Evolutionary conservation across 1,284 basidiomycete species (phyloP).

Genomic region (Marasmius tenuissimus): DNA sequence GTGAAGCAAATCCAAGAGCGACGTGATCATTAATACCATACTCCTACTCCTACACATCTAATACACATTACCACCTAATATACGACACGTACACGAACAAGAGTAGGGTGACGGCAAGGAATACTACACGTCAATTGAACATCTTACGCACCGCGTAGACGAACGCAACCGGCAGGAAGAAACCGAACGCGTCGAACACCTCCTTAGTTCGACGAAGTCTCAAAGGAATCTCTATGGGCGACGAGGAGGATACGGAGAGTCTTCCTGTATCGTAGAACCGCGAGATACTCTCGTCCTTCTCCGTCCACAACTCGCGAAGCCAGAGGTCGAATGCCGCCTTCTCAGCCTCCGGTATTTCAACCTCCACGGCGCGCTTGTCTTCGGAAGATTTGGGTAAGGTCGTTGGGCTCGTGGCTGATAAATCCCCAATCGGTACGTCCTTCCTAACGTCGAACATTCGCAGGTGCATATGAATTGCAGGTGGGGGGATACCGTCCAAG

Average conservation of each 20-base stretch:
- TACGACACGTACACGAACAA: slow-evolving; percentile 7
- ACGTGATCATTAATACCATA: slow-evolving; percentile 30
- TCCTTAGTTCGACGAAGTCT: slow-evolving; percentile 52
- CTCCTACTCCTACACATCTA: slow-evolving; percentile 16
- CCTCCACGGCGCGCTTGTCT: slow-evolving; percentile 38
- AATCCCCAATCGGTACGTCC: slow-evolving; percentile 67
- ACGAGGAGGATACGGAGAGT: slow-evolving; percentile 26
- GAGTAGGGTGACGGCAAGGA: slow-evolving; percentile 16
- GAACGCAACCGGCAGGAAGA: slow-evolving; percentile 60
- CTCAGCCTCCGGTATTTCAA: slow-evolving; percentile 69
- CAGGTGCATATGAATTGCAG: slow-evolving; percentile 84
- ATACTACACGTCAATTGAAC: slow-evolving; percentile 12
- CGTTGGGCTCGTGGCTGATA: slow-evolving; percentile 37
- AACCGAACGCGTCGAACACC: slow-evolving; percentile 65
- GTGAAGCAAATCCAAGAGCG: slow-evolving; percentile 79
- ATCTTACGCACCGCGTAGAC: slow-evolving; percentile 54
- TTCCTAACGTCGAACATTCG: slow-evolving; percentile 68
- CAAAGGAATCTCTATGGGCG: slow-evolving; percentile 57
- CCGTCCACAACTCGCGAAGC: slow-evolving; percentile 79
- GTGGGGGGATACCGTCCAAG: slow-evolving; percentile 80
- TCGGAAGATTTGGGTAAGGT: slow-evolving; percentile 24
- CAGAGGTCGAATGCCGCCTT: slow-evolving; percentile 78
- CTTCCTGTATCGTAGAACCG: slow-evolving; percentile 55
- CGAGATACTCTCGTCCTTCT: slow-evolving; percentile 80
- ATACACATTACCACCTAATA: background rate